phyloP scores from a whole-genome alignment of 148 eudicot genomes.

The Pharnaceum exiguum region DNA sequence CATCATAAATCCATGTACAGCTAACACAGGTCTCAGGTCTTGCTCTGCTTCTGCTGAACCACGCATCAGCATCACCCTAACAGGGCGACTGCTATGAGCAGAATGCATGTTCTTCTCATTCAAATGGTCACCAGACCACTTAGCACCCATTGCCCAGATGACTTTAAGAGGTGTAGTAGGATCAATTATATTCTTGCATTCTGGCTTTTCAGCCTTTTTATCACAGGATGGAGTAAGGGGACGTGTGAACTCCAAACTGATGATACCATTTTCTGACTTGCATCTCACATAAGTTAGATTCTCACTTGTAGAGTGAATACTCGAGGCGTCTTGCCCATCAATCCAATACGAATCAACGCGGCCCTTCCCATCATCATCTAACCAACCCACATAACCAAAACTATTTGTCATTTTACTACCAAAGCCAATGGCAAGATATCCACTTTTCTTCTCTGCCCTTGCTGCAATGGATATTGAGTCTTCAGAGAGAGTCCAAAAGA shows the following conservation, averaged over 20 bases:
- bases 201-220: constrained; percentile 47
- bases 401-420: constrained; percentile 85
- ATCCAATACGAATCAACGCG: constrained; percentile 76
- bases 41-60: constrained; percentile 94
- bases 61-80: constrained; percentile 64
- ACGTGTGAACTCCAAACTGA: constrained; percentile 91
- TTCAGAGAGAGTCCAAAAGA: constrained; percentile 82
- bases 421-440: constrained; percentile 85
- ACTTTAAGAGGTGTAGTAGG: constrained; percentile 80
- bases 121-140: constrained; percentile 68
- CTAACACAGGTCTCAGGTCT: constrained; percentile 77
- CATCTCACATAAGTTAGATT: constrained; percentile 83
- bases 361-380: constrained; percentile 70
- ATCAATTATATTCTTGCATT: constrained; percentile 76
- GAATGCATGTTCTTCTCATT: constrained; percentile 85
- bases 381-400: constrained; percentile 91
- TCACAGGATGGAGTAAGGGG: constrained; percentile 68
- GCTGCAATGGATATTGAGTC: constrained; percentile 79
- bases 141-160: constrained; percentile 94
- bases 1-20: constrained; percentile 98
- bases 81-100: constrained; percentile 65
- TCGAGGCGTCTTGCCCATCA: constrained; percentile 63
- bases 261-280: constrained; percentile 88
- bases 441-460: constrained; percentile 86
- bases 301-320: constrained; percentile 69